These are phyloP conservation scores for Sclerotinia glacialis DNA, from an alignment of 2,329 filamentous ascomycete genomes.

Conservation along the genomic window DNA sequence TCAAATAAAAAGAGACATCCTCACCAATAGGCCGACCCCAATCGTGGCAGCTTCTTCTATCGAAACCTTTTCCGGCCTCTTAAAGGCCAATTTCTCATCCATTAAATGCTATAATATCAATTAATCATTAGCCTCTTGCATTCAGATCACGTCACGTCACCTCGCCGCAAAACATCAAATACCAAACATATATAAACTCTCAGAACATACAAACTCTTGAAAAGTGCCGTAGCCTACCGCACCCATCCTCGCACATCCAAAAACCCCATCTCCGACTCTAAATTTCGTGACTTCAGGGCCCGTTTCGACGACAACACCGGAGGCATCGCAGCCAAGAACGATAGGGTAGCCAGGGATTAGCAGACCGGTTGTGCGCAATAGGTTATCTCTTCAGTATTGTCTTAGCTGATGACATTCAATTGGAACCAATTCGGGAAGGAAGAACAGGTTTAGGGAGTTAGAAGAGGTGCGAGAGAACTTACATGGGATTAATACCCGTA, in stretches of 20 bases:
- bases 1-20: background rate
- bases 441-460: too few relatives aligned
- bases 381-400: constrained; percentile 34
- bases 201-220: constrained; percentile 22
- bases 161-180: too few relatives aligned
- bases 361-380: constrained; percentile 40
- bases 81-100: constrained; percentile 41
- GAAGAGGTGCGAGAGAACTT: constrained; percentile 25
- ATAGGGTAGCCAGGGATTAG: constrained; percentile 41
- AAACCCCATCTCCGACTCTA: constrained; percentile 40
- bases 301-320: constrained; percentile 39
- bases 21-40: constrained; percentile 41
- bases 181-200: too few relatives aligned
- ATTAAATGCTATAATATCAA: constrained; percentile 36
- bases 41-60: constrained; percentile 40
- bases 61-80: constrained; percentile 34
- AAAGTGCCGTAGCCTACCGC: constrained; percentile 32
- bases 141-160: background rate
- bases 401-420: background rate
- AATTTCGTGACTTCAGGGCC: constrained; percentile 39
- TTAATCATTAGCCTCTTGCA: constrained; percentile 4
- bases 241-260: constrained; percentile 41
- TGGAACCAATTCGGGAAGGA: background rate
- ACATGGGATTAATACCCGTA: constrained; percentile 43
- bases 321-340: constrained; percentile 43